phyloP scores from a whole-genome alignment of 345 rosid species.

The Viola odorata region DNA sequence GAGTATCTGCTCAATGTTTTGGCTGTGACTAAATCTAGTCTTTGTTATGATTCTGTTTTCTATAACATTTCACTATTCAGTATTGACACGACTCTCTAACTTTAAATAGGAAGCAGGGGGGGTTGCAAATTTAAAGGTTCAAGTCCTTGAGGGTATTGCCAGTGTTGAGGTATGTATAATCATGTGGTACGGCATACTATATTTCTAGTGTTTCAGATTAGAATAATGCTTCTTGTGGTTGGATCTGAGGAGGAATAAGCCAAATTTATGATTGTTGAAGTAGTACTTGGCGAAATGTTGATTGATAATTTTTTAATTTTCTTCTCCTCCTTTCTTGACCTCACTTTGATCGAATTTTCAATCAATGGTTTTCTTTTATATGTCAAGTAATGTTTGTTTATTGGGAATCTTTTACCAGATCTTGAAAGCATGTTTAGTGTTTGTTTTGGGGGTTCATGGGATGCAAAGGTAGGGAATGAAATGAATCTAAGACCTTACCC shows the following conservation, averaged over 20 bases:
- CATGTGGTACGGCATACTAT: not conserved
- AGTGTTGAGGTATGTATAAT: slow-evolving; percentile 57
- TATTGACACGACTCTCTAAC: slow-evolving; percentile 3
- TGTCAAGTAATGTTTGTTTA: not conserved
- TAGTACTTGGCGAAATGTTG: not conserved
- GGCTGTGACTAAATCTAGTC: not conserved
- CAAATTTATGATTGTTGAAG: not conserved
- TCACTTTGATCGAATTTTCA: not conserved
- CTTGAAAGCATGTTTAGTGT: not conserved
- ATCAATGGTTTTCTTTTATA: not conserved
- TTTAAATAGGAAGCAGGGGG: slow-evolving; percentile 51
- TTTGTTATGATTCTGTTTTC: not conserved
- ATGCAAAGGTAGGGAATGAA: too few relatives aligned
- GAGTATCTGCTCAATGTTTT: not conserved
- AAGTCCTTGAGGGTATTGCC: slow-evolving; percentile 72
- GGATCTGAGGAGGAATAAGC: not conserved
- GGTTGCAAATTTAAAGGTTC: slow-evolving; percentile 57
- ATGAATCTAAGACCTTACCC: too few relatives aligned
- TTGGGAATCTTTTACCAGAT: too few relatives aligned
- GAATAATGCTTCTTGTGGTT: not conserved
- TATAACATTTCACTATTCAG: not conserved
- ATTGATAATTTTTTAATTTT: not conserved
- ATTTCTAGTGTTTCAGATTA: not conserved
- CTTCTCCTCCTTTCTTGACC: not conserved
- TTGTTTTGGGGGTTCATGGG: not conserved